Base-by-base conservation (phyloP, 2,329 filamentous ascomycete genomes). In the Talaromyces sp. region DNA sequence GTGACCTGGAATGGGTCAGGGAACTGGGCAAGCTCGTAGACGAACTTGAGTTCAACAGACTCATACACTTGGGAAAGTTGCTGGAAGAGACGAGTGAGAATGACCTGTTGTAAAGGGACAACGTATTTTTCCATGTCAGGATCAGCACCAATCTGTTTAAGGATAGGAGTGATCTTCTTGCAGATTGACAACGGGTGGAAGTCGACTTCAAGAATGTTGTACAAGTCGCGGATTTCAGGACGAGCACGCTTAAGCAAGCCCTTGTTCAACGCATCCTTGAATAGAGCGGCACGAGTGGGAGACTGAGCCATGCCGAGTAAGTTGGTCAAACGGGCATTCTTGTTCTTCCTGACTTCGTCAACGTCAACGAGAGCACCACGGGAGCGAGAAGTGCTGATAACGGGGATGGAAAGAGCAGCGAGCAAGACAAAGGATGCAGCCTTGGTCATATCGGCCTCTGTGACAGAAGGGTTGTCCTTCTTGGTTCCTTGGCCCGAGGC, bases 151-250 rank as follows among this genome's bases (percentile, higher is more conserved):
- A 99, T 98, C 83, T 98, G 88, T 70, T 89, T 85, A 63, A 99
- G 83, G 70, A 99, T 98, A 59, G 95, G 95, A 12, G 93, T 96
- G 69, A 99, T 98, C 85, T 97, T 98, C 81, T 96, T 89, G 87
- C 95, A 98, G 75, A 99, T 99, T 40, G 93, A 98, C 64, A 99
- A 85, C 60, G 95, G 95, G 77, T 99, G 95, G 84, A 99, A 99
- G 77, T 99, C 95, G 68, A 98, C 93, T 81, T 99, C 95, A 42
- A 99, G 87, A 69, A 99, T 99, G 81, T 96, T 96, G 86, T 97
- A 99, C 50, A 99, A 87, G 64, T 97, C 92, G 64, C 93, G 88
- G 70, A 99, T 99, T 81, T 99, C 95, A 40, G 95, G 92, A 63
- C 91, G 89, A 66, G 90, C 93, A 68, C 93, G 92, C 81, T 93